Evolutionary conservation across 371 early-diverging fungal species (phyloP), one percentile per base, ranked within the genome.

Genomic region (Hamiltosporidium tvaerminnensis): DNA sequence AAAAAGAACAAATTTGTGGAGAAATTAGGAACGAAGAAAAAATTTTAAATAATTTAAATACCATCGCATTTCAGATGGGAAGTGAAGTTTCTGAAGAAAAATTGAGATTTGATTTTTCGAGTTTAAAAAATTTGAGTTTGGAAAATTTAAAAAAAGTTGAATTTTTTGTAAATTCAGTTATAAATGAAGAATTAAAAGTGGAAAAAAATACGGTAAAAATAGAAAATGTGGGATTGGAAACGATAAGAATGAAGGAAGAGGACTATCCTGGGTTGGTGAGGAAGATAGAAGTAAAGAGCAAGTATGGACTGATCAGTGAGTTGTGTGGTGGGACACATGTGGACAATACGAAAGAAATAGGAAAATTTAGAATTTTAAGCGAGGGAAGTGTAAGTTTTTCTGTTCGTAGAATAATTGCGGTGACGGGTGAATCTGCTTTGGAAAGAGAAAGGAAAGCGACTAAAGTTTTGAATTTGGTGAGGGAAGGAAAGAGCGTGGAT

Each of bases 241-340:
- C 90, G 7, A 83, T 93, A 70, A 89, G 91, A 32, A 83, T 83
- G 65, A 84, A 85, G 66, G 82, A 92, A 30, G 87, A 89, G 66
- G 88, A 89, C 48, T 81, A 96, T 52, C 80, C 89, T 35, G 78
- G 82, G 60, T 23, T 23, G 23, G 23, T 23, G 23, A 23, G 23
- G 23, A 84, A 90, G 71, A 85, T 87, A 0, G 69, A 81, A 39
- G 87, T 90, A 69, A 81, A 82, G 44, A 81, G 84, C 59, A 91
- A 90, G 89, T 75, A 77, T 3, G 78, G 81, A 38, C 81, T 83
- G 68, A 87, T 88, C 53, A 82, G 91, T 58, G 99, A 98, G 80
- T 87, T 95, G 76, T 98, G 99, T 77, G 96, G 99, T 74, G 99
- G 99, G 69, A 93, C 94, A 70, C 98, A 98, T 72, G 96, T 94